phyloP scores from a whole-genome alignment of 805 yeast species.

The Yarrowia alimentaria region DNA sequence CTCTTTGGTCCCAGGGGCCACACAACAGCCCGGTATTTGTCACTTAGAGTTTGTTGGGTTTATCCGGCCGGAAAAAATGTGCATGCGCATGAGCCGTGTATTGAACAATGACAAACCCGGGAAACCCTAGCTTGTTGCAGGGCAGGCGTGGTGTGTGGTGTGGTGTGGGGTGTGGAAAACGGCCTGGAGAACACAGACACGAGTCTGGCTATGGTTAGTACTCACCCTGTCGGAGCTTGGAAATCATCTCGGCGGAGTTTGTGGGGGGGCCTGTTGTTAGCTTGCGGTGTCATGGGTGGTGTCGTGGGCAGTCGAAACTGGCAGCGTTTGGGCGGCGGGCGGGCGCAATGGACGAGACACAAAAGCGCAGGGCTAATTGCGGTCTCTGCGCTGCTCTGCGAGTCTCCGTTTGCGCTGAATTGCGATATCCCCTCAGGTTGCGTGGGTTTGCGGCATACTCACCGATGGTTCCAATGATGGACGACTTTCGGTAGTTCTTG shows the following conservation, averaged over 20 bases:
- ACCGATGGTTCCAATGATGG: conserved; percentile 96
- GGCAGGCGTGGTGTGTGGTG: no score
- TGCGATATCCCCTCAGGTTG: no score
- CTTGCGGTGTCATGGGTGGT: no score
- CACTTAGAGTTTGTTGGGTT: conserved; percentile 21
- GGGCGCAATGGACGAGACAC: conserved; percentile 7
- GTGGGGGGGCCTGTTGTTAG: conserved; percentile 75
- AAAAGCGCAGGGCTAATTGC: neutral
- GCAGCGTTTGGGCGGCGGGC: neutral
- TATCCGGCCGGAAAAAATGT: conserved; percentile 27
- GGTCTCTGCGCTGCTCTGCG: neutral
- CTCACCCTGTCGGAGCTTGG: conserved; percentile 69
- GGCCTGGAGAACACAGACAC: no score
- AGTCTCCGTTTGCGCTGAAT: neutral
- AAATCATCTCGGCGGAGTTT: conserved; percentile 80
- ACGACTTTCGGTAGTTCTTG: conserved; percentile 80
- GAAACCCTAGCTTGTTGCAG: no score
- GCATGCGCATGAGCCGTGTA: conserved; percentile 27
- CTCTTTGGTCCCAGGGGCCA: neutral
- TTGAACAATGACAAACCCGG: conserved; percentile 24
- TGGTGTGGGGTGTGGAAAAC: no score
- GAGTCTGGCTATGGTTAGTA: no score
- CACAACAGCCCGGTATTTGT: neutral
- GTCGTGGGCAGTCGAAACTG: no score
- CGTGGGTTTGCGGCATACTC: no score